Percentiles rank a stretch among this genome's conserved stretches.
These are phyloP conservation scores for Lachancea waltii DNA, from an alignment of 805 yeast species.

Conservation along the genomic window DNA sequence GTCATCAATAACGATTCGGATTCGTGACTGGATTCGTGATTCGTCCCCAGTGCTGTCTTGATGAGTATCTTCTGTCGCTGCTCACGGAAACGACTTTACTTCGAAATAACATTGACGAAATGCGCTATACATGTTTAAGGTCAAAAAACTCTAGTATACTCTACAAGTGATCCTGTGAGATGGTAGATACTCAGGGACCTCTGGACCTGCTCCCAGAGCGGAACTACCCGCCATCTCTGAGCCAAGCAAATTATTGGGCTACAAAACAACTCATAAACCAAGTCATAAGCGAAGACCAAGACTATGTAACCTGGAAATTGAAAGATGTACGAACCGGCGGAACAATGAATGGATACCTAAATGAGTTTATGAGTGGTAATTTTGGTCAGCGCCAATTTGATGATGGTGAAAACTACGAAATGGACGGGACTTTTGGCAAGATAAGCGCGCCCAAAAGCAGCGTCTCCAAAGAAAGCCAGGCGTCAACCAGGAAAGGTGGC, in stretches of 20 bases:
- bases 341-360: slow-evolving; percentile 22
- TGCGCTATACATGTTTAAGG: neutral
- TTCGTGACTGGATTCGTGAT: too few species aligned
- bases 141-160: neutral
- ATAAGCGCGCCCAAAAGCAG: too few species aligned
- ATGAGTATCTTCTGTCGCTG: too few species aligned
- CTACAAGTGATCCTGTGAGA: neutral
- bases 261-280: slow-evolving; percentile 31
- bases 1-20: too few species aligned
- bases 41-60: neutral
- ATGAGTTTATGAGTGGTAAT: slow-evolving; percentile 1
- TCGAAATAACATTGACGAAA: too few species aligned
- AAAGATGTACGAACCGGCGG: slow-evolving; percentile 30
- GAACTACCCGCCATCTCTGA: slow-evolving; percentile 26
- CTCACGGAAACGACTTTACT: too few species aligned
- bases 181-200: slow-evolving; percentile 29
- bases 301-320: slow-evolving; percentile 30
- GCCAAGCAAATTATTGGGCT: slow-evolving; percentile 25
- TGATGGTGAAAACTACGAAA: neutral
- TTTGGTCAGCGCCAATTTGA: neutral
- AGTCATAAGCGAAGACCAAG: slow-evolving; percentile 31
- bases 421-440: too few species aligned
- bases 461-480: too few species aligned
- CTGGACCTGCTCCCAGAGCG: slow-evolving; percentile 26
- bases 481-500: neutral